These are phyloP conservation scores for Ascochyta lentis DNA, from an alignment of 2,329 filamentous ascomycete genomes.

Conservation along the genomic window DNA sequence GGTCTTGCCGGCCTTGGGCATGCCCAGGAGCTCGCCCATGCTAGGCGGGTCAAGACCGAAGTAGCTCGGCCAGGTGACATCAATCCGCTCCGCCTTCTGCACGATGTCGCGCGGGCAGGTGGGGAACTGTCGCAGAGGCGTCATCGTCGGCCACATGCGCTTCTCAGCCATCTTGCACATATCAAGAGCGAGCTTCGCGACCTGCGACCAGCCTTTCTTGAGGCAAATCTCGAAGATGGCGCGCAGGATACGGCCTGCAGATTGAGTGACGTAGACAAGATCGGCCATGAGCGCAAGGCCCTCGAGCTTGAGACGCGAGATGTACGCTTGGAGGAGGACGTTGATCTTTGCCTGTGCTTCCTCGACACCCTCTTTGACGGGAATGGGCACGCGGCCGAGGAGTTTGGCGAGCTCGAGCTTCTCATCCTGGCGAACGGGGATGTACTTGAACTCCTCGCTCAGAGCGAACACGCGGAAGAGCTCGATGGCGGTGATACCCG, in stretches of 20 bases:
- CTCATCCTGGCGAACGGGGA: conserved; percentile 95
- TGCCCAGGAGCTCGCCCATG: conserved; percentile 91
- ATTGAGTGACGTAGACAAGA: conserved; percentile 98
- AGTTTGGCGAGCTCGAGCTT: conserved; percentile 95
- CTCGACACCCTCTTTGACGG: conserved; percentile 96
- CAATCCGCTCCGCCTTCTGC: conserved; percentile 91
- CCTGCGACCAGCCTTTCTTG: conserved; percentile 93
- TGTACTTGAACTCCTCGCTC: conserved; percentile 98
- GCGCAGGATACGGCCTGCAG: conserved; percentile 91
- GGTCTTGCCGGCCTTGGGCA: conserved; percentile 84
- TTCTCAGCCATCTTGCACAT: conserved; percentile 99
- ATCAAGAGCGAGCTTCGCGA: conserved; percentile 89
- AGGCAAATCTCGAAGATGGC: conserved; percentile 97
- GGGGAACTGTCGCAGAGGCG: conserved; percentile 85
- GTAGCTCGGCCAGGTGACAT: conserved; percentile 91
- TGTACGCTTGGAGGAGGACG: conserved; percentile 93
- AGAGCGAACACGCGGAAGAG: conserved; percentile 95
- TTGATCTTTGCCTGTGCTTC: conserved; percentile 98
- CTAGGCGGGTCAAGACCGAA: conserved; percentile 95
- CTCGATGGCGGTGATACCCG: conserved; percentile 90
- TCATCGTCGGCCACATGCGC: conserved; percentile 99
- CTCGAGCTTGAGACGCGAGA: conserved; percentile 91
- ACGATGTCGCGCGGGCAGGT: conserved; percentile 83
- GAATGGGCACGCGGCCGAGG: conserved; percentile 86
- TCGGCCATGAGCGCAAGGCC: conserved; percentile 97